Evolutionary conservation across 495 filamentous ascomycete species (phyloP).

Genomic region (Aspergillus cavernicola): DNA sequence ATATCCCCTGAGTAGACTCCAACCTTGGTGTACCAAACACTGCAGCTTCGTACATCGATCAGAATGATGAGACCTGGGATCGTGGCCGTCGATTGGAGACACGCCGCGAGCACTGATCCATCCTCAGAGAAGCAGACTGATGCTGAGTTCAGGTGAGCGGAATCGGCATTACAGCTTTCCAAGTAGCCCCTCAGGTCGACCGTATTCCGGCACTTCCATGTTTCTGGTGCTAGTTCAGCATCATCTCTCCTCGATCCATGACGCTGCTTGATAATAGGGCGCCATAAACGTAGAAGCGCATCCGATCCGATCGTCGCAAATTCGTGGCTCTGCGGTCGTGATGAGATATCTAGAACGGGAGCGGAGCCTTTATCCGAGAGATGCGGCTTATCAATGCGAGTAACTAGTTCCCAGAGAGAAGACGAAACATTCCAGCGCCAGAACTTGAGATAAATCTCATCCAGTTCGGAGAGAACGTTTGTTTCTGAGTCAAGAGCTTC

Average conservation of each 20-base stretch:
- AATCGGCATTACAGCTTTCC: constrained; percentile 29
- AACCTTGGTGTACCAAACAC: constrained; percentile 30
- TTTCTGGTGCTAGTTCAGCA: constrained; percentile 51
- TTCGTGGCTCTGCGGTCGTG: constrained; percentile 58
- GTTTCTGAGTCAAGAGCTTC: constrained; percentile 44
- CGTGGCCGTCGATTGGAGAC: constrained; percentile 28
- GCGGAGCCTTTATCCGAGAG: constrained; percentile 46
- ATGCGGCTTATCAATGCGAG: constrained; percentile 82
- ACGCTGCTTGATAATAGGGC: constrained; percentile 57
- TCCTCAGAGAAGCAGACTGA: constrained; percentile 75
- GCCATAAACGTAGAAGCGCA: constrained; percentile 72
- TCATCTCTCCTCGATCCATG: constrained; percentile 57
- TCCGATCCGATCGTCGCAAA: constrained; percentile 87
- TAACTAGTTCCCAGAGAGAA: constrained; percentile 66
- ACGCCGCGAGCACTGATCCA: constrained; percentile 75
- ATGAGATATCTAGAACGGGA: constrained; percentile 64
- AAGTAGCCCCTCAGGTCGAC: constrained; percentile 47
- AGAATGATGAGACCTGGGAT: constrained; percentile 30
- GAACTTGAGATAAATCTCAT: constrained; percentile 83
- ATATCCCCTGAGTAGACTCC: constrained; percentile 30
- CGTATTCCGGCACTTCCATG: constrained; percentile 67
- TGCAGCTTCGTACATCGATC: constrained; percentile 33
- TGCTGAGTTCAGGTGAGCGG: constrained; percentile 27
- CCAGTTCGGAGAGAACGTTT: constrained; percentile 40
- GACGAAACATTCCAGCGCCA: constrained; percentile 71